Conservation (phyloP, 108 stramenopile species). For the Cyclotella choctawhatcheeana region DNA sequence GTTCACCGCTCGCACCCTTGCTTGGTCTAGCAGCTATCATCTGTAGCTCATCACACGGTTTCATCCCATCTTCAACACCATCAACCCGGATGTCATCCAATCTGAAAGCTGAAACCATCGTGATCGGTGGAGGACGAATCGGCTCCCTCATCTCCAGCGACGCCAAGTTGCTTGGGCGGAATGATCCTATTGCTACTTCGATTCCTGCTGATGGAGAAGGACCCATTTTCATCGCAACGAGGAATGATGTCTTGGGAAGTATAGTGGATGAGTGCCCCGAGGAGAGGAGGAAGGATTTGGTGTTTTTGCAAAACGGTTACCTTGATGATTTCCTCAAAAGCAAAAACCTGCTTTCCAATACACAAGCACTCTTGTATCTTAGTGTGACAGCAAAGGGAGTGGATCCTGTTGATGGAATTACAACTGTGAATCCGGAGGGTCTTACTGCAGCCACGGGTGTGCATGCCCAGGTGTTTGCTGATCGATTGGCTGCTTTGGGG, state of each 20-base stretch:
- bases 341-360: conserved; percentile 78
- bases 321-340: conserved; percentile 74
- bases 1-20: not conserved
- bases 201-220: conserved; percentile 63
- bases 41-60: not conserved
- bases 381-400: conserved; percentile 85
- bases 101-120: conserved; percentile 34
- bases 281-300: conserved; percentile 80
- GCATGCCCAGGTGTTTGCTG: conserved; percentile 82
- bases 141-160: conserved; percentile 63
- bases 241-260: conserved; percentile 90
- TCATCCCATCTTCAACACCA: not conserved
- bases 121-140: conserved; percentile 82
- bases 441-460: conserved; percentile 89
- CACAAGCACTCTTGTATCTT: conserved; percentile 87
- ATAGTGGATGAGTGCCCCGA: conserved; percentile 83
- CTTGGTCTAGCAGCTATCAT: not conserved
- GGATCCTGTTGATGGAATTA: conserved; percentile 90
- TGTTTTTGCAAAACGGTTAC: conserved; percentile 95
- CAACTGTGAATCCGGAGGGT: conserved; percentile 89
- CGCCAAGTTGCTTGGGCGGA: conserved; percentile 64
- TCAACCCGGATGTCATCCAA: not conserved
- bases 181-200: conserved; percentile 51
- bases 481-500: conserved; percentile 66
- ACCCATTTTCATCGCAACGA: conserved; percentile 88